Evolutionary conservation across 345 rosid species (phyloP), one percentile per base, ranked within the genome.

Genomic region (Citropsis articulata): DNA sequence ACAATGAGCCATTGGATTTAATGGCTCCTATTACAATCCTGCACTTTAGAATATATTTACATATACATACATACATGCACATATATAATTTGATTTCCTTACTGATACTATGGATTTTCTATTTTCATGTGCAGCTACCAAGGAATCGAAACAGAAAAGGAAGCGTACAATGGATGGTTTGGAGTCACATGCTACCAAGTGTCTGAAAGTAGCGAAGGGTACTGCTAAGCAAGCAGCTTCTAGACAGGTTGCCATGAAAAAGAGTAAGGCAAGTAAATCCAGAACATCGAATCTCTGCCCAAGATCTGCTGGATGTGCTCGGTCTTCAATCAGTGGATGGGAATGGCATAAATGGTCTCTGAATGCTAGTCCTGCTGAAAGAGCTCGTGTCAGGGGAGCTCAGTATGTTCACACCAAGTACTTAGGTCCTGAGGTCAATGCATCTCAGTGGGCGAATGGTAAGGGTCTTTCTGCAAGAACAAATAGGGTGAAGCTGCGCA

Each of bases 391-490:
- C 79, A 91, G 97, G 85, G 99, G 98, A 77, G 77, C 78, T 69
- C 89, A 81, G 45, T 68, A 64, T 68, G 72, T 82, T 80, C 83
- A 82, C 71, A 71, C 84, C 56, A 83, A 83, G 69, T 79, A 71
- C 74, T 78, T 83, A 80, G 88, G 89, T 72, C 79, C 89, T 79
- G 89, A 90, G 83, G 83, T 77, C 56, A 89, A 64, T 84, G 76
- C 77, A 53, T 77, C 84, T 82, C 98, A 83, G 38, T 75, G 83
- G 82, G 78, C 84, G 16, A 90, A 80, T 77, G 73, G 75, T 72
- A 94, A 90, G 75, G 93, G 87, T 79, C 93, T 91, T 78, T 97
- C 98, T 80, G 99, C 98, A 67, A 94, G 99, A 85, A 94, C 99
- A 38, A 94, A 93, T 79, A 89, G 99, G 85, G 97, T 88, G 81